Base-by-base conservation (phyloP, 2,329 filamentous ascomycete genomes). In the Stagonosporopsis rhizophila region DNA sequence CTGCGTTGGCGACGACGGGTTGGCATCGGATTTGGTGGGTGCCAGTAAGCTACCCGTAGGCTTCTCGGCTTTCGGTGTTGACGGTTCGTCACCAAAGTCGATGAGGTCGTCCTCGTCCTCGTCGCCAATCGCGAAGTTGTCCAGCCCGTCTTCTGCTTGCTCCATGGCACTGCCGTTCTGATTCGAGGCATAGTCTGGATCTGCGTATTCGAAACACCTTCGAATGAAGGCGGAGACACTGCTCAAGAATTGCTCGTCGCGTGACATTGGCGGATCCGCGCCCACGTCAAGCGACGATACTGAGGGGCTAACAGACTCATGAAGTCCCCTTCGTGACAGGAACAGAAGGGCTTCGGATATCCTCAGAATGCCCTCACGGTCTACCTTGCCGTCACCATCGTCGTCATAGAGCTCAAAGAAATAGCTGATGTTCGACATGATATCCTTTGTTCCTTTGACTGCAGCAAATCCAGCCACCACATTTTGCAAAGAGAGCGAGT, bases 381-480 rank as follows among this genome's bases (percentile, higher is more conserved):
- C 95, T 5, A 99, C 93, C 66, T 87, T 92, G 23, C 95, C 95
- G 72, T 96, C 92, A 1, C 87, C 85, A 68, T 94, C 89, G 64
- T 99, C 94, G 72, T 99, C 95, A 74, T 98, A 97, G 0, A 99
- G 85, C 69, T 97, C 91, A 67, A 99, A 99, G 76, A 99, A 98
- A 77, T 98, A 98, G 58, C 88, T 95, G 70, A 99, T 98, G 56
- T 91, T 95, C 27, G 91, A 91, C 94, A 99, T 97, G 64, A 99
- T 97, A 75, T 99, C 95, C 42, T 89, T 88, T 52, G 90, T 92
- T 8, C 95, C 94, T 75, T 96, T 98, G 70, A 99, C 91, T 14
- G 90, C 87, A 2, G 94, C 93, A 41, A 99, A 81, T 0, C 95
- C 95, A 17, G 89, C 89, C 5, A 98, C 95, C 2, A 99, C 92